phyloP scores from a whole-genome alignment of 129 eudicot species.

The Sambucus nigra region DNA sequence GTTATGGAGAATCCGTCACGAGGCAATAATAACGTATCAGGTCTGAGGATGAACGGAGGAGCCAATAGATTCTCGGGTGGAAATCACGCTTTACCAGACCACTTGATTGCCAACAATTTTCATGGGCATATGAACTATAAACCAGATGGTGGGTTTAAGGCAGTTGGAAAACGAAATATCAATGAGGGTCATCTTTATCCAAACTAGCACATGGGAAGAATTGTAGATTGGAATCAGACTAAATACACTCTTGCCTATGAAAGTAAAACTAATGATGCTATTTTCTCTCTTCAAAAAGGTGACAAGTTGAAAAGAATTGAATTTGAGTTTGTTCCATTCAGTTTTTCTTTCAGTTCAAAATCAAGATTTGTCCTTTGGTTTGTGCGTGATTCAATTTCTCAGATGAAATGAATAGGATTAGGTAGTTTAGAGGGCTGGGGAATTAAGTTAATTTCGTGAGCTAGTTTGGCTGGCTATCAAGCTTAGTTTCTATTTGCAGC shows the following conservation, averaged over 20 bases:
- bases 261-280: neutral
- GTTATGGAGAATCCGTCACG: conserved; percentile 23
- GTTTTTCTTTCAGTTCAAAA: neutral
- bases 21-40: conserved; percentile 15
- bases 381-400: neutral
- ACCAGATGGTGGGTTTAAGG: neutral
- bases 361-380: neutral
- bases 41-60: conserved; percentile 33
- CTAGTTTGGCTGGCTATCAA: neutral
- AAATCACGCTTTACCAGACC: conserved; percentile 22
- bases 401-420: neutral
- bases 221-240: neutral
- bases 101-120: conserved; percentile 21
- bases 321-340: neutral
- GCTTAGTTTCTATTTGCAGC: neutral
- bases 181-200: conserved; percentile 23
- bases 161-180: conserved; percentile 2
- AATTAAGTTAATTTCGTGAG: neutral
- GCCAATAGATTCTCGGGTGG: conserved; percentile 25
- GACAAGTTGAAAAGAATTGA: neutral
- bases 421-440: too few relatives aligned
- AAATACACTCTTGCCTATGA: neutral
- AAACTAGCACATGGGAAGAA: conserved; percentile 11
- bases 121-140: conserved; percentile 1
- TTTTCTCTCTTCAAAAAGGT: neutral